Evolutionary conservation across 116 monocot species (phyloP), one percentile per base, ranked within the genome.

Genomic region (Dioscorea cayenensis): DNA sequence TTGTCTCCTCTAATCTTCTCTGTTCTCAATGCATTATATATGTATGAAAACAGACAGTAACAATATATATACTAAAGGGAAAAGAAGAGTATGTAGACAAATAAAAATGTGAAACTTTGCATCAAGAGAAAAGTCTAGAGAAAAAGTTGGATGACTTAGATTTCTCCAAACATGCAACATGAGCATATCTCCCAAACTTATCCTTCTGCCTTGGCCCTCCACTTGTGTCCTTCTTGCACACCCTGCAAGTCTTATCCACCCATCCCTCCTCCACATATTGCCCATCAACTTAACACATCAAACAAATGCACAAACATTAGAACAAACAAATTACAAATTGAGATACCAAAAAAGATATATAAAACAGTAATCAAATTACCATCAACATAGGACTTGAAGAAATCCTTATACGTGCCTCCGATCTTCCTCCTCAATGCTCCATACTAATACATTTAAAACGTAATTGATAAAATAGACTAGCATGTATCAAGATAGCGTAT

Each of bases 341-440:
- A 63, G 12, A 63, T 2, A 3, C 21, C 21, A 20, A 21, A 2
- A 63, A 25, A 25, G 25, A 25, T 25, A 0, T 25, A 25, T 25
- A 25, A 1, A 25, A 63, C 63, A 63, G 1, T 6, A 63, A 22
- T 13, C 27, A 63, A 60, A 73, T 72, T 81, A 92, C 96, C 96
- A 28, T 97, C 96, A 65, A 97, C 86, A 72, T 97, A 97, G 25
- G 96, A 92, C 80, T 97, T 97, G 88, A 92, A 97, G 80, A 97
- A 97, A 78, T 97, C 96, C 76, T 90, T 86, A 88, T 97, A 97
- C 23, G 96, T 97, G 69, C 96, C 96, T 21, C 96, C 92, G 38
- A 92, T 97, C 81, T 96, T 96, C 79, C 96, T 88, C 68, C 96
- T 69, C 28, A 92, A 90, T 49, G 96, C 96, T 55, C 96, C 96